These are phyloP conservation scores for Stenocarpella maydis DNA, from an alignment of 2,329 filamentous ascomycete genomes.

Conservation along the genomic window DNA sequence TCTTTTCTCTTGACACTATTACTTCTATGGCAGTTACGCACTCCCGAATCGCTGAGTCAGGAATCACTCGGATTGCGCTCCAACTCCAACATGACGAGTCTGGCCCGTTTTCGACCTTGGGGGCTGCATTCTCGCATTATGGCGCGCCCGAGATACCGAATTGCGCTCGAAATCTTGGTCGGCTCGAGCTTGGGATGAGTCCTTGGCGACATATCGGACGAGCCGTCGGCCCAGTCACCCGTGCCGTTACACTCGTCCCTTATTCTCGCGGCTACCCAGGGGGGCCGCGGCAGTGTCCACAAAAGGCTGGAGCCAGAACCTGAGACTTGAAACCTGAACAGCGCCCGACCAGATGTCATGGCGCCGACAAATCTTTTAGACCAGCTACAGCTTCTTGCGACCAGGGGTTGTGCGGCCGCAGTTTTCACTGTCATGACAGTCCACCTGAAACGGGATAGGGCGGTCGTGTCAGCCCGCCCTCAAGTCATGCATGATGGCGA, in stretches of 20 bases:
- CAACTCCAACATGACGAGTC: not conserved
- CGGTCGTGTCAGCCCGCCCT: conserved; percentile 16
- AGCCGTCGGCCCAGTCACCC: conserved; percentile 9
- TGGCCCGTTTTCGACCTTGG: not conserved
- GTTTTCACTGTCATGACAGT: conserved; percentile 6
- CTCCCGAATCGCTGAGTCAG: conserved; percentile 11
- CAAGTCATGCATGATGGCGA: conserved; percentile 24
- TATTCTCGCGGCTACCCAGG: not conserved
- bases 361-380: conserved; percentile 2
- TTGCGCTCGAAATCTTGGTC: not conserved
- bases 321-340: not conserved
- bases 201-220: conserved; percentile 13
- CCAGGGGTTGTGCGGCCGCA: not conserved
- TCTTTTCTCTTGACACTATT: conserved; percentile 5
- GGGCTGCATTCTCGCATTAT: not conserved
- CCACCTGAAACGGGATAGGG: not conserved
- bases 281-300: not conserved
- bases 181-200: conserved; percentile 4
- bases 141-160: not conserved
- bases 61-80: not conserved
- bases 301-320: conserved; percentile 3
- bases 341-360: not conserved
- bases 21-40: conserved; percentile 2
- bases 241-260: not conserved
- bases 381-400: conserved; percentile 4